Conservation (phyloP, 495 filamentous ascomycete genomes). For the Penicillium fimorum region DNA sequence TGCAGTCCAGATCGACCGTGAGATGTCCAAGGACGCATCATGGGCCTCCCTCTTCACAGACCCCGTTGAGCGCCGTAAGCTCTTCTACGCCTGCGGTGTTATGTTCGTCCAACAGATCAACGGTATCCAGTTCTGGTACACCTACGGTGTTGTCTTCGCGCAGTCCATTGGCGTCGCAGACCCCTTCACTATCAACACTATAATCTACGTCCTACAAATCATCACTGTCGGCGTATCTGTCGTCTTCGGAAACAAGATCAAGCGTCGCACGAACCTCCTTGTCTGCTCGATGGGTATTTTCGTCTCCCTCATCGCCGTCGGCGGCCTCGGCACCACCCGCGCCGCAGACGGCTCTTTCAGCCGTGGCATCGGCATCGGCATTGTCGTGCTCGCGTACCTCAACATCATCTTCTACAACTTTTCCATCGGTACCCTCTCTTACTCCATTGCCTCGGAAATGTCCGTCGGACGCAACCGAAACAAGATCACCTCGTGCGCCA, state of each 20-base stretch:
- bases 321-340: conserved; percentile 31
- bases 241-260: conserved; percentile 32
- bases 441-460: conserved; percentile 35
- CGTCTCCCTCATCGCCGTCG: conserved; percentile 32
- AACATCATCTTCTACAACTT: conserved; percentile 40
- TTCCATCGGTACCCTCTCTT: conserved; percentile 32
- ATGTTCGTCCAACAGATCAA: conserved; percentile 42
- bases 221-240: conserved; percentile 30
- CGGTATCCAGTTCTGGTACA: conserved; percentile 42
- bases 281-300: conserved; percentile 30
- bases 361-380: conserved; percentile 21
- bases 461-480: conserved; percentile 39
- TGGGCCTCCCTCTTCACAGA: conserved; percentile 33
- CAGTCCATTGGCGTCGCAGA: conserved; percentile 34
- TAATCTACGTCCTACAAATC: conserved; percentile 38
- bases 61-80: conserved; percentile 37
- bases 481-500: conserved; percentile 35
- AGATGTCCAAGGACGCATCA: conserved; percentile 20
- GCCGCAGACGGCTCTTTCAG: conserved; percentile 12
- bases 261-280: conserved; percentile 31
- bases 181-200: conserved; percentile 37
- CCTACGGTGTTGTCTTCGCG: conserved; percentile 40
- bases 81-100: conserved; percentile 33
- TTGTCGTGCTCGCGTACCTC: conserved; percentile 35
- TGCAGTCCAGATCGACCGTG: conserved; percentile 19